Percentiles rank a stretch among this genome's conserved stretches.
phyloP scores from a whole-genome alignment of 176 grass and related monocot genomes.

The Rhynchospora pubera region DNA sequence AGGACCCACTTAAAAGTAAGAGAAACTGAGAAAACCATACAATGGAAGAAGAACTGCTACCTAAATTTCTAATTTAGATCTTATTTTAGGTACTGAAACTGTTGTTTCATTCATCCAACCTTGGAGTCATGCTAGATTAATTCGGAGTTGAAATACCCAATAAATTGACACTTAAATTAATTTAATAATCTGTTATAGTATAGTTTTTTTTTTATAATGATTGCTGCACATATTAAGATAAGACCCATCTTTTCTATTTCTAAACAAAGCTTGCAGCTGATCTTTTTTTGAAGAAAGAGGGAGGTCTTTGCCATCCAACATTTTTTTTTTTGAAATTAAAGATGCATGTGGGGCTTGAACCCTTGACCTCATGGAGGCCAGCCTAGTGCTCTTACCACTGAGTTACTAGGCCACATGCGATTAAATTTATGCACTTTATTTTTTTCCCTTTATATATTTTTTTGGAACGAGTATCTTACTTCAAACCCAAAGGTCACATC shows the following conservation, averaged over 20 bases:
- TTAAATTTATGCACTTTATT: not conserved
- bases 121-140: not conserved
- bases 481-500: not conserved
- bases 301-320: no score
- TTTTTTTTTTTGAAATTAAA: no score
- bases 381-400: no score
- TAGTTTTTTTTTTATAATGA: not conserved
- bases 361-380: no score
- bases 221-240: not conserved
- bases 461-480: not conserved
- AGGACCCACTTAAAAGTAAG: conserved; percentile 5
- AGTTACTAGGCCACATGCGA: no score
- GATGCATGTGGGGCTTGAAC: no score
- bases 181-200: not conserved
- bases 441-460: not conserved
- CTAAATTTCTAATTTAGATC: not conserved
- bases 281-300: no score
- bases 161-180: not conserved
- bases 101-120: not conserved
- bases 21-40: not conserved
- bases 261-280: not conserved
- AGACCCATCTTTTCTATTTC: not conserved
- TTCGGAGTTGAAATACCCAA: not conserved
- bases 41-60: not conserved
- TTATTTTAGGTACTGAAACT: not conserved